Evolutionary conservation across 352 stramenopile genomes (phyloP), one percentile per base, ranked within the genome.

Genomic region (Pythium aristosporum): DNA sequence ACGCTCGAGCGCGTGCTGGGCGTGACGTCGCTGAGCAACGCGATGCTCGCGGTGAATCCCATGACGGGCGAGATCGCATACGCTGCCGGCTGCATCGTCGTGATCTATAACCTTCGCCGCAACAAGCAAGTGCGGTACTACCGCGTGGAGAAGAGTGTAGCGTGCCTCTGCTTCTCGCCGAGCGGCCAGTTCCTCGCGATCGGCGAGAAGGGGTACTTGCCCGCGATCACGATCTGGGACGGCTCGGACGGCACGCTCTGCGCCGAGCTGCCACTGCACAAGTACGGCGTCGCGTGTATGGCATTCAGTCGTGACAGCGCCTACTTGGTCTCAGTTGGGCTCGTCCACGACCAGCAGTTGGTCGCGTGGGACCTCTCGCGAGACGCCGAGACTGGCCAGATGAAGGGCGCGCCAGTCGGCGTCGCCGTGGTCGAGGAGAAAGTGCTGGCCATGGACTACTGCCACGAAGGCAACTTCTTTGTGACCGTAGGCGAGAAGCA

Each of bases 51-150:
- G 4, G 83, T 95, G 25, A 92, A 92, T 58, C 77, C 77, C 16
- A 77, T 80, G 42, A 91, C 81, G 10, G 83, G 85, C 8, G 87
- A 97, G 70, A 77, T 94, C 62, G 89, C 88, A 53, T 97, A 94
- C 67, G 74, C 87, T 5, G 88, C 89, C 4, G 89, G 89, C 9
- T 94, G 86, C 63, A 92, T 96, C 44, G 89, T 96, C 50, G 89
- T 97, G n/a, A 80, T 97, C 47, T 97, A 96, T 80, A 94, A 92
- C 71, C 59, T 92, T 28, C 72, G 85, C 0, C 70, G 87, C 39
- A 89, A 95, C 70, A 94, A 93, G 44, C 89, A 97, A 46, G 80
- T 92, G 61, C 79, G 85, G 4, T 97, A 96, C 72, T 96, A 96
- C 68, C 87, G 87, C 47, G 87, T 94, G 3, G 86, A 94, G 65